Percentiles rank a stretch among this genome's conserved stretches.
These are phyloP conservation scores for Phtheirospermum japonicum DNA, from an alignment of 257 asterid species.

Conservation along the genomic window DNA sequence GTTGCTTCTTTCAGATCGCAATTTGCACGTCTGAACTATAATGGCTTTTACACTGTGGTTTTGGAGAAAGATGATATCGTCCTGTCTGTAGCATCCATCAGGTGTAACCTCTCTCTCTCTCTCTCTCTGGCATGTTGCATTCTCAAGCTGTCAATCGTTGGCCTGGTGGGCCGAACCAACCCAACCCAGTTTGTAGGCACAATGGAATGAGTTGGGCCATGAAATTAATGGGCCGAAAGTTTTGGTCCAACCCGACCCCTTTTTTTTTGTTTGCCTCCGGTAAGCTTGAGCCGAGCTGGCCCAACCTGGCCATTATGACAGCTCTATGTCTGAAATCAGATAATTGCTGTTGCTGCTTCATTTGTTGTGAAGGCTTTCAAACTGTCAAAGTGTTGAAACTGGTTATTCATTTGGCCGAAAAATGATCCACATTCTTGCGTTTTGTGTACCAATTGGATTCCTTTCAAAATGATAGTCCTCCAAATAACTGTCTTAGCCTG, in stretches of 20 bases:
- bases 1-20: conserved; percentile 65
- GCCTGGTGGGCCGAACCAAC: too few species aligned
- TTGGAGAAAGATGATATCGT: conserved; percentile 85
- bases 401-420: conserved; percentile 12
- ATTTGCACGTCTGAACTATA: conserved; percentile 79
- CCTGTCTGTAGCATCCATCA: conserved; percentile 83
- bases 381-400: not conserved
- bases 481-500: not conserved
- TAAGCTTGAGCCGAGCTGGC: too few species aligned
- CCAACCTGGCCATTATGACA: too few species aligned
- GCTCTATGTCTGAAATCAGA: too few species aligned
- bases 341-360: not conserved
- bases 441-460: conserved; percentile 10
- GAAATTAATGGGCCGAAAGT: too few species aligned
- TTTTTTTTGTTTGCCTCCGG: too few species aligned
- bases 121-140: not conserved
- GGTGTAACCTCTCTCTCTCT: conserved; percentile 44
- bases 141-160: not conserved
- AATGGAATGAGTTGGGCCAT: too few species aligned
- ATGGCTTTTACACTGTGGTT: conserved; percentile 75
- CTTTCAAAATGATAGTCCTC: conserved; percentile 8
- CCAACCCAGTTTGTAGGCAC: too few species aligned
- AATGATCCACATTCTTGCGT: conserved; percentile 15
- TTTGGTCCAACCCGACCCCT: too few species aligned
- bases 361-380: conserved; percentile 14